Percentiles rank a stretch among this genome's conserved stretches.
phyloP scores from a whole-genome alignment of 495 filamentous ascomycete genomes.

The Physcia stellaris region DNA sequence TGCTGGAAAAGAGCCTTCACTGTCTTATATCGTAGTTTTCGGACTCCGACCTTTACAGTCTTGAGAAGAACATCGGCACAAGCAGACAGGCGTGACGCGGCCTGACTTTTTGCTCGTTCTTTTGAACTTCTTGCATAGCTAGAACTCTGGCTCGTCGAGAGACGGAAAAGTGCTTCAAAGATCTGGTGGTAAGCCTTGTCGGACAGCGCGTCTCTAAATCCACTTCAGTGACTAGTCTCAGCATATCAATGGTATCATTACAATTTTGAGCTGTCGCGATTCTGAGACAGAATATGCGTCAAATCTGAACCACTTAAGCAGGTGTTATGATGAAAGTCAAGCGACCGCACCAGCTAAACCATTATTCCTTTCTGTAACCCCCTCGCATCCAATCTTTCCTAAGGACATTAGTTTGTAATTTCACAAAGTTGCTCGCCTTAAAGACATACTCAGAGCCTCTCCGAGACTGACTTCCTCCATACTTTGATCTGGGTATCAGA shows the following conservation, averaged over 20 bases:
- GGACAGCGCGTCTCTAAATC: constrained; percentile 36
- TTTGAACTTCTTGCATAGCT: constrained; percentile 43
- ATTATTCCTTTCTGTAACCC: constrained; percentile 34
- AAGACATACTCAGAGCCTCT: constrained; percentile 13
- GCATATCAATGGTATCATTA: constrained; percentile 14
- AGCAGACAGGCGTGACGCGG: constrained; percentile 45
- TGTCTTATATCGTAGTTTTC: constrained; percentile 59
- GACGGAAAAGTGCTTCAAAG: constrained; percentile 67
- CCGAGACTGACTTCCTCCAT: constrained; percentile 15
- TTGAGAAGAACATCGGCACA: constrained; percentile 61
- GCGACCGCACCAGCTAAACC: constrained; percentile 37
- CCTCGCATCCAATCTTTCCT: constrained; percentile 37
- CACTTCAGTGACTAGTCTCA: neutral
- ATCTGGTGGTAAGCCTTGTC: constrained; percentile 72
- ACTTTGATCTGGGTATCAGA: too few relatives aligned
- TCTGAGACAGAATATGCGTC: constrained; percentile 48
- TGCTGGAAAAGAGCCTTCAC: constrained; percentile 67
- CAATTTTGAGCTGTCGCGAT: constrained; percentile 42
- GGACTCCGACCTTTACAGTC: constrained; percentile 52
- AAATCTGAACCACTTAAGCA: constrained; percentile 41
- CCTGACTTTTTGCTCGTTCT: constrained; percentile 27
- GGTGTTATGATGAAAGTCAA: too few relatives aligned
- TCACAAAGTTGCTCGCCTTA: neutral
- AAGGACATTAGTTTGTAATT: constrained; percentile 7
- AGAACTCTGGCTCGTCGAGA: constrained; percentile 50